Evolutionary conservation across 2,329 filamentous ascomycete species (phyloP).

Genomic region (Fusarium tjaetaba): DNA sequence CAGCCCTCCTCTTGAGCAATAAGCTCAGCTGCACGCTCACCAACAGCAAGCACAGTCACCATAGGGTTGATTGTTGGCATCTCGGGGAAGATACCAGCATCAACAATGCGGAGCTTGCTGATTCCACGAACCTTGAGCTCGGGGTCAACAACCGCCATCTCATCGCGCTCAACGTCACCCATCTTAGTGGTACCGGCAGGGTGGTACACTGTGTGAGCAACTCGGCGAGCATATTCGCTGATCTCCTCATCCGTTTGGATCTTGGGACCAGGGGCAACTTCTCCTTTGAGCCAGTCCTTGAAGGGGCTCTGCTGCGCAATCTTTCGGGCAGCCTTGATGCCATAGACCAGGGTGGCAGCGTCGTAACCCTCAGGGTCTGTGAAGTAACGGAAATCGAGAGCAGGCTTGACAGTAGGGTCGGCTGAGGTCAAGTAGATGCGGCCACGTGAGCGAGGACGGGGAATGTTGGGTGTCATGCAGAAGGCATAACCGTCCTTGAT

Average conservation of each 20-base stretch:
- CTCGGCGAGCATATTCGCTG: conserved; percentile 81
- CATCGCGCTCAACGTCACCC: conserved; percentile 76
- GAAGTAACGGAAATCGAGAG: conserved; percentile 90
- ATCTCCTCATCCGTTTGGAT: conserved; percentile 82
- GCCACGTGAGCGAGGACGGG: conserved; percentile 80
- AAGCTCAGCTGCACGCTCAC: conserved; percentile 85
- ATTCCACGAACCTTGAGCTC: conserved; percentile 78
- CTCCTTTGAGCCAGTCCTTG: conserved; percentile 83
- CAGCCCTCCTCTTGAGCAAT: conserved; percentile 74
- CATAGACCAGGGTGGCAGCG: conserved; percentile 80
- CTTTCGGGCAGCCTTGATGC: conserved; percentile 79
- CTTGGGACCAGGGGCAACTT: conserved; percentile 80
- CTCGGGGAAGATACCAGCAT: conserved; percentile 88
- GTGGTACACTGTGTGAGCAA: conserved; percentile 90
- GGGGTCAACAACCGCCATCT: conserved; percentile 81
- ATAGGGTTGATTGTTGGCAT: conserved; percentile 91
- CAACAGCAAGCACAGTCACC: conserved; percentile 86
- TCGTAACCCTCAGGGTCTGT: conserved; percentile 88
- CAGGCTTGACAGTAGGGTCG: conserved; percentile 81
- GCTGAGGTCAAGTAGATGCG: conserved; percentile 80
- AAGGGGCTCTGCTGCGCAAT: conserved; percentile 81
- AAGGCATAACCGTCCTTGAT: conserved; percentile 80
- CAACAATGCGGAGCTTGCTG: conserved; percentile 79
- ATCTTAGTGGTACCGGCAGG: conserved; percentile 91
- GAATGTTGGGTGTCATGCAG: conserved; percentile 94